Percentiles rank a stretch among this genome's conserved stretches.
Conservation (phyloP, 2,329 filamentous ascomycete genomes). For the Tolypocladium ophioglossoides region DNA sequence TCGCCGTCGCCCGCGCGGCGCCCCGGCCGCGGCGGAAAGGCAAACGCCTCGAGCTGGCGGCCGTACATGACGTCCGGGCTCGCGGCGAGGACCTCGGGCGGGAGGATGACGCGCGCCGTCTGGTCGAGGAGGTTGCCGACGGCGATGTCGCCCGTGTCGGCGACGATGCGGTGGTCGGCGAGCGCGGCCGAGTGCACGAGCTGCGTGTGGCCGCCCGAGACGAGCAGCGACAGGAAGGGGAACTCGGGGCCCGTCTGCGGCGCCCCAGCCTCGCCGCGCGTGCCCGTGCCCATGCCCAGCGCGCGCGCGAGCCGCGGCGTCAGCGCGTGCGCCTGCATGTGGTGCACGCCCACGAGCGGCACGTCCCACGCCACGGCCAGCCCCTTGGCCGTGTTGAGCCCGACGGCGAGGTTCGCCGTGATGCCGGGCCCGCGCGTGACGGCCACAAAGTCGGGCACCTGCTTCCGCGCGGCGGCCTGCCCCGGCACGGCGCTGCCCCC, state of each 20-base stretch:
- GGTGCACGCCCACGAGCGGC: constrained; percentile 78
- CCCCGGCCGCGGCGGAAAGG: constrained; percentile 60
- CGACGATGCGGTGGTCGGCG: constrained; percentile 62
- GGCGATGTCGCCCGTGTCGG: constrained; percentile 68
- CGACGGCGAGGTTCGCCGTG: constrained; percentile 64
- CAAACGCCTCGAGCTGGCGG: constrained; percentile 66
- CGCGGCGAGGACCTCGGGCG: constrained; percentile 40
- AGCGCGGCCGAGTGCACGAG: constrained; percentile 65
- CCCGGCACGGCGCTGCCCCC: no score
- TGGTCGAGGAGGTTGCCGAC: constrained; percentile 88
- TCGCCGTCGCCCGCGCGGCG: no score
- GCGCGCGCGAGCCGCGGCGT: constrained; percentile 70
- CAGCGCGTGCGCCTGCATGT: constrained; percentile 95
- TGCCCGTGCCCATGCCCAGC: constrained; percentile 27
- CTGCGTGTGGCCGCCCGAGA: constrained; percentile 87
- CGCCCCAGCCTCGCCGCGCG: neutral
- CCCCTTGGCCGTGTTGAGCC: constrained; percentile 78
- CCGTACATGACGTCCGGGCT: constrained; percentile 67
- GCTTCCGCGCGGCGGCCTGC: no score
- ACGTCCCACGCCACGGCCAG: constrained; percentile 73
- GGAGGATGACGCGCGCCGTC: constrained; percentile 65
- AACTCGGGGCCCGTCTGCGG: constrained; percentile 47
- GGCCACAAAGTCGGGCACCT: constrained; percentile 68
- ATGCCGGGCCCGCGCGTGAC: constrained; percentile 90
- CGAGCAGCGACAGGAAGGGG: constrained; percentile 79